phyloP scores from a whole-genome alignment of 805 yeast genomes.

The Metschnikowia proteae region DNA sequence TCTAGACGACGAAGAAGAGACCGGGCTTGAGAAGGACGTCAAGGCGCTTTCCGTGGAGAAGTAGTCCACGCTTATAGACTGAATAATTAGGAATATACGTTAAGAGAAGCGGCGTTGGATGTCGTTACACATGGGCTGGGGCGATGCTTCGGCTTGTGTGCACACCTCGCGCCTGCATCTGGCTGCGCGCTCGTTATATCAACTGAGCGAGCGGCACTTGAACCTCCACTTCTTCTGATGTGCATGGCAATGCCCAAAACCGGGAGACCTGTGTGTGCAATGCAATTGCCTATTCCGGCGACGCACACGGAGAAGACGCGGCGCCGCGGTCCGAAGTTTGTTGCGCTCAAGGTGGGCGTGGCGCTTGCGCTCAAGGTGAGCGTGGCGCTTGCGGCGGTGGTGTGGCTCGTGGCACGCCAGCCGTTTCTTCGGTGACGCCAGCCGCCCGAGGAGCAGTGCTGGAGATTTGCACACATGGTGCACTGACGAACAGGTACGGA shows the following conservation, averaged over 20 bases:
- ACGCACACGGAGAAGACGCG: constrained; percentile 1
- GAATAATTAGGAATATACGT: neutral
- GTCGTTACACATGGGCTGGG: no score
- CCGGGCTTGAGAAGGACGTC: constrained; percentile 17
- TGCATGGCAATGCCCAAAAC: constrained; percentile 3
- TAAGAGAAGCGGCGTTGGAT: no score
- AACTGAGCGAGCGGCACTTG: neutral
- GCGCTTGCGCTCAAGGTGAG: neutral
- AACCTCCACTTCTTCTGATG: neutral
- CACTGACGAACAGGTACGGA: no score
- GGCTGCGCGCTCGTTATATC: neutral
- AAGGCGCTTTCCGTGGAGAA: constrained; percentile 12
- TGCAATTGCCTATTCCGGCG: constrained; percentile 6
- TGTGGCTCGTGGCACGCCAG: neutral
- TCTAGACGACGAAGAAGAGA: constrained; percentile 14
- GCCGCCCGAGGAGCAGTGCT: no score
- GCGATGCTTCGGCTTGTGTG: no score
- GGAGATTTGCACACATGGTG: no score
- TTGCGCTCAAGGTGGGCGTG: neutral
- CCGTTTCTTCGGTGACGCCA: neutral
- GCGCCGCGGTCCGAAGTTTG: neutral
- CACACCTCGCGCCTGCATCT: neutral
- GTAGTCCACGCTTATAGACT: constrained; percentile 1
- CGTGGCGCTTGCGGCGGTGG: neutral
- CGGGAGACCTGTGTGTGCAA: neutral